Base-by-base conservation (phyloP, 805 yeast species). In the Sugiyamaella mastotermitis region DNA sequence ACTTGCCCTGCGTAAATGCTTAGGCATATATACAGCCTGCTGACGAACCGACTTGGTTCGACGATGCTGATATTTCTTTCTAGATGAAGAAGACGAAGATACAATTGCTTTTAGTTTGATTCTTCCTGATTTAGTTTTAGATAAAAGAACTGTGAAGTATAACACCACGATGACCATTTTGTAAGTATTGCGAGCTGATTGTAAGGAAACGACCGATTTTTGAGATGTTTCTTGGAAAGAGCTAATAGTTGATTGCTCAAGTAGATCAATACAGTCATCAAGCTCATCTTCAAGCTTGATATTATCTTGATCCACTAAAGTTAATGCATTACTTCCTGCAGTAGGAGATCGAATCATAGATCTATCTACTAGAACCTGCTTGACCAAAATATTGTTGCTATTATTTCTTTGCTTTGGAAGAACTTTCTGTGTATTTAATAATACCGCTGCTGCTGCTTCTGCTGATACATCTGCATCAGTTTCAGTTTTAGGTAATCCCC, bases 401-500 rank as follows among this genome's bases (percentile, higher is more conserved):
- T n/a, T n/a, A n/a, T n/a, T n/a, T n/a, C n/a, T n/a, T n/a, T n/a
- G n/a, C n/a, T n/a, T n/a, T n/a, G n/a, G n/a, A n/a, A n/a, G n/a
- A n/a, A n/a, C n/a, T n/a, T n/a, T n/a, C n/a, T n/a, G n/a, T n/a
- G n/a, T n/a, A n/a, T n/a, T n/a, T n/a, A n/a, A n/a, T n/a, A n/a
- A n/a, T n/a, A n/a, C n/a, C n/a, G n/a, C n/a, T n/a, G n/a, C n/a
- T n/a, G n/a, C n/a, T 5, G 16, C 29, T 3, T 29, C 35, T 15
- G 17, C 29, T 18, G 31, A 30, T 28, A 13, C 31, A 14, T 35
- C 49, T 11, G 31, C 48, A 7, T 22, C 38, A 4, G 16, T 16
- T 8, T 34, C 40, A 9, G 31, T 43, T 44, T 50, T 22, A 4
- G 59, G 59, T 4, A 55, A 44, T 1, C 59, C 59, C 59, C 59